Percentiles rank a stretch among this genome's conserved stretches.
These are phyloP conservation scores for Microcyclospora tardicrescens DNA, from an alignment of 2,329 filamentous ascomycete species.

Conservation along the genomic window DNA sequence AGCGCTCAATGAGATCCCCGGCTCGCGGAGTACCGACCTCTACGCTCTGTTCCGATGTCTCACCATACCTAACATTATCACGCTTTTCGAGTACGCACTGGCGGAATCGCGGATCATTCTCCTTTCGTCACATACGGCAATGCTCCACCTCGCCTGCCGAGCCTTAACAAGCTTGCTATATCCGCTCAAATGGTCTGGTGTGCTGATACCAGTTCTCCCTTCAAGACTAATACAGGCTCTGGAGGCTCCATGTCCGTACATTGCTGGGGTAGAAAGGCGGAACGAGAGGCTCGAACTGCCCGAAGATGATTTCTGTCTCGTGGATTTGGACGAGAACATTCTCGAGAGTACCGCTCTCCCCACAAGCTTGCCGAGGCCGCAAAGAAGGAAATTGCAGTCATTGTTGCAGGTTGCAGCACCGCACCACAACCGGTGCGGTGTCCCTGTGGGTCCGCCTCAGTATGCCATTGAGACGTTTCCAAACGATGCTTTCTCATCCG, in stretches of 20 bases:
- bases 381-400: slow-evolving; percentile 77
- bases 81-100: slow-evolving; percentile 84
- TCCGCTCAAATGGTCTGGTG: slow-evolving; percentile 80
- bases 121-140: slow-evolving; percentile 85
- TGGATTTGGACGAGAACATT: slow-evolving; percentile 82
- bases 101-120: slow-evolving; percentile 92
- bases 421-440: slow-evolving; percentile 75
- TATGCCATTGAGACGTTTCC: slow-evolving; percentile 92
- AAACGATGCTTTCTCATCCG: slow-evolving; percentile 76
- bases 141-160: slow-evolving; percentile 86
- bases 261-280: slow-evolving; percentile 85
- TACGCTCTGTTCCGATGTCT: slow-evolving; percentile 85
- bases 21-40: slow-evolving; percentile 79
- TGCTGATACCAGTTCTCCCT: slow-evolving; percentile 84
- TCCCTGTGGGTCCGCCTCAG: slow-evolving; percentile 74
- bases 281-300: slow-evolving; percentile 80
- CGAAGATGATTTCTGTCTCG: slow-evolving; percentile 88
- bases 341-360: slow-evolving; percentile 75
- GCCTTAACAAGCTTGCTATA: slow-evolving; percentile 78
- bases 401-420: slow-evolving; percentile 82
- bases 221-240: slow-evolving; percentile 76
- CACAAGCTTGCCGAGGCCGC: slow-evolving; percentile 70
- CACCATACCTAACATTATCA: slow-evolving; percentile 82
- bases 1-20: slow-evolving; percentile 82
- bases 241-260: slow-evolving; percentile 91